A percentile compares a stretch with the other conserved stretches of the same genome.
Conservation (phyloP, 2,329 filamentous ascomycete species). For the Fusarium sp. region DNA sequence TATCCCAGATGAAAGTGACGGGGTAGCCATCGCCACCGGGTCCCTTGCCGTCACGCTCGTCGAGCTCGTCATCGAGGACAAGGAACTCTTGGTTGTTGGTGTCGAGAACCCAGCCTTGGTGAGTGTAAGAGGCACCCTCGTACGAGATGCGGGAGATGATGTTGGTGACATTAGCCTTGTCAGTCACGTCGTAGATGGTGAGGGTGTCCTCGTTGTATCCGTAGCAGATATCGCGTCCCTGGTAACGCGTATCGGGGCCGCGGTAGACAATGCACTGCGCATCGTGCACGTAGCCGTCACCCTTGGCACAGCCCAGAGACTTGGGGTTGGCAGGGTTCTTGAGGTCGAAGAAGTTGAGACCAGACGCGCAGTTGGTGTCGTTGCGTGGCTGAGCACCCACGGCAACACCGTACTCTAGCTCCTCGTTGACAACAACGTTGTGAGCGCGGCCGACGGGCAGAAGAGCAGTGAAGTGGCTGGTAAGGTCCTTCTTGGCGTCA, state of each 20-base stretch:
- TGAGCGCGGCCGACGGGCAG: slow-evolving; percentile 55
- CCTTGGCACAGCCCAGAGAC: slow-evolving; percentile 61
- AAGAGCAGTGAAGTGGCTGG: slow-evolving; percentile 48
- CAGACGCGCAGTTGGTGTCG: slow-evolving; percentile 54
- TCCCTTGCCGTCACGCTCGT: slow-evolving; percentile 55
- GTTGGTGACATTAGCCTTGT: slow-evolving; percentile 55
- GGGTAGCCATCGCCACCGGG: slow-evolving; percentile 55
- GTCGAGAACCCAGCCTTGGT: slow-evolving; percentile 66
- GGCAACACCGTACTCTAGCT: slow-evolving; percentile 58
- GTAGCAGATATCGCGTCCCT: slow-evolving; percentile 63
- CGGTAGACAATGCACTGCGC: slow-evolving; percentile 66
- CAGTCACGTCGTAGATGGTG: slow-evolving; percentile 63
- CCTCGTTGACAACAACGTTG: slow-evolving; percentile 62
- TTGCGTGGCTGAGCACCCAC: slow-evolving; percentile 53
- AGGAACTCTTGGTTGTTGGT: slow-evolving; percentile 55
- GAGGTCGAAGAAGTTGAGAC: slow-evolving; percentile 67
- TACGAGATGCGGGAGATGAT: slow-evolving; percentile 63
- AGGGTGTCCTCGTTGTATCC: slow-evolving; percentile 63
- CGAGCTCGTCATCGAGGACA: slow-evolving; percentile 63
- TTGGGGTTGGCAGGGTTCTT: slow-evolving; percentile 62
- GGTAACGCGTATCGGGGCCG: slow-evolving; percentile 59
- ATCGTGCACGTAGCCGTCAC: slow-evolving; percentile 68
- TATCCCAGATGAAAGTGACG: slow-evolving; percentile 62
- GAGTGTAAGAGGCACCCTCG: slow-evolving; percentile 65
- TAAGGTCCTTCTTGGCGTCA: slow-evolving; percentile 47